Conservation (phyloP, 176 grass and related monocot genomes). For the Poa pratensis region DNA sequence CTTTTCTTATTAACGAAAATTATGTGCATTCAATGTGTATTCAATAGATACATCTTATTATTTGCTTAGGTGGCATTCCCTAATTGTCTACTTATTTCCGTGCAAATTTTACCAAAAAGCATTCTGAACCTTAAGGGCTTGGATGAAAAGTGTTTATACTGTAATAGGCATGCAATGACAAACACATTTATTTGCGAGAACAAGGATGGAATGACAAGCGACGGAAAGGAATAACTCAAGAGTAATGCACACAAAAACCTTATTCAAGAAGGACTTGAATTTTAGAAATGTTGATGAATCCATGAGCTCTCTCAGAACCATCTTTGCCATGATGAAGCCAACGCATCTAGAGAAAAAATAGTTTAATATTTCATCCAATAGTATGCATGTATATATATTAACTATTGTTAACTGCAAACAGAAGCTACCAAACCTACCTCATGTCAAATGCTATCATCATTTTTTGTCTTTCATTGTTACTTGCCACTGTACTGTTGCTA, state of each 20-base stretch:
- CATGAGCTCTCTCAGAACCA: constrained; percentile 90
- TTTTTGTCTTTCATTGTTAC: constrained; percentile 70
- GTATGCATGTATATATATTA: constrained; percentile 12
- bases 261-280: constrained; percentile 92
- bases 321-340: constrained; percentile 95
- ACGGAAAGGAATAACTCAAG: not conserved
- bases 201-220: constrained; percentile 11
- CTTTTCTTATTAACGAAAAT: not conserved
- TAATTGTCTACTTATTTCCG: not conserved
- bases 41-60: constrained; percentile 16
- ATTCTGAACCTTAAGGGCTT: constrained; percentile 22
- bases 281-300: constrained; percentile 77
- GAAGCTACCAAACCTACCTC: constrained; percentile 60
- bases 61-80: constrained; percentile 22
- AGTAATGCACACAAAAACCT: constrained; percentile 58
- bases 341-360: constrained; percentile 66
- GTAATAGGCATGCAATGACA: constrained; percentile 18
- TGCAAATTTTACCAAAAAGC: constrained; percentile 19
- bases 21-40: not conserved
- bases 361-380: constrained; percentile 21
- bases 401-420: constrained; percentile 9
- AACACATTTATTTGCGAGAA: constrained; percentile 13
- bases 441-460: constrained; percentile 99
- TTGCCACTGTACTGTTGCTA: constrained; percentile 49
- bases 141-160: constrained; percentile 11